Percentiles rank a stretch among this genome's conserved stretches.
phyloP scores from a whole-genome alignment of 192 early-diverging fungal genomes.

The Backusella psychrophila region DNA sequence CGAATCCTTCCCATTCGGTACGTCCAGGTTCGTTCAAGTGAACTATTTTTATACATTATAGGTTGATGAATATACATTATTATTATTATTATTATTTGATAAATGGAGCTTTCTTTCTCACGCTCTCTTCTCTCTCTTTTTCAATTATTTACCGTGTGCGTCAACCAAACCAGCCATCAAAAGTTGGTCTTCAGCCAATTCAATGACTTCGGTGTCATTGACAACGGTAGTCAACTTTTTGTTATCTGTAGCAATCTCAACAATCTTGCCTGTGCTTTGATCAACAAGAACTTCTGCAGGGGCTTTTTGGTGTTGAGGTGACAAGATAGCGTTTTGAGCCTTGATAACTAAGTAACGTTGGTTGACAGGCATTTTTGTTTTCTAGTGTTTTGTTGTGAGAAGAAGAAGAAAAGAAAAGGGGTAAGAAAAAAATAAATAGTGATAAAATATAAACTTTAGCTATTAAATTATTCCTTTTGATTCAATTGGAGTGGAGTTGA shows the following conservation, averaged over 20 bases:
- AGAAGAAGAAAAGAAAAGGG: neutral
- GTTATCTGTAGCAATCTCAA: constrained; percentile 17
- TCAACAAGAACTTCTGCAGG: constrained; percentile 27
- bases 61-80: neutral
- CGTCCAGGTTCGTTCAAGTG: constrained; percentile 86
- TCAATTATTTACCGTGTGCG: constrained; percentile 49
- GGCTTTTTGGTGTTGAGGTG: constrained; percentile 16
- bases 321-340: constrained; percentile 24
- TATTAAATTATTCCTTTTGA: constrained; percentile 5
- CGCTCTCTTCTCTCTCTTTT: neutral
- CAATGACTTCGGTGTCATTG: constrained; percentile 36
- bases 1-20: constrained; percentile 84
- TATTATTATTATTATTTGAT: neutral
- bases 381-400: neutral
- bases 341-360: constrained; percentile 28
- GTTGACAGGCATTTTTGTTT: neutral
- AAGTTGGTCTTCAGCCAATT: constrained; percentile 45
- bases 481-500: neutral
- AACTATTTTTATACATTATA: constrained; percentile 38
- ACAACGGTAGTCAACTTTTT: neutral
- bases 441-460: neutral
- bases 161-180: constrained; percentile 77
- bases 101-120: neutral
- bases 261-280: constrained; percentile 23
- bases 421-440: neutral